Evolutionary conservation across 2,329 filamentous ascomycete species (phyloP), one percentile per base, ranked within the genome.

Genomic region (Xylariaceae sp.): DNA sequence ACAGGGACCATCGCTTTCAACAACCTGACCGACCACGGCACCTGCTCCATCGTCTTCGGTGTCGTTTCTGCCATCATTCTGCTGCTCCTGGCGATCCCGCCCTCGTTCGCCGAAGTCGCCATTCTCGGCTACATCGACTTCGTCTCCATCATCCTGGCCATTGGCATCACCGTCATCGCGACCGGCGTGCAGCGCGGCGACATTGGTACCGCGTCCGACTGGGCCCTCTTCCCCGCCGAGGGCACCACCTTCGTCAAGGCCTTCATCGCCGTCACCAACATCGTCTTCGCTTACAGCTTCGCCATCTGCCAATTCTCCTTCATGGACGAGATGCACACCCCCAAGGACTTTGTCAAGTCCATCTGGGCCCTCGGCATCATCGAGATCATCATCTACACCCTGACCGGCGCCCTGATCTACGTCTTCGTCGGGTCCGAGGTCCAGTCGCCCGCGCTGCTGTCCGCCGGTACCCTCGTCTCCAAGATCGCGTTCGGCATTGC

Each of bases 401-500:
- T 80, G 37, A 75, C 78, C 1, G 77, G 78, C 4, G 69, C 76
- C 3, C 67, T 85, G 9, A 77, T 83, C 52, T 85, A 85, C 65
- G 69, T 69, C 41, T 85, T 74, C 55, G 76, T 74, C 9, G 81
- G 81, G 12, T 61, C 63, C 9, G 62, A 64, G 1, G 79, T 85
- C 11, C 63, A 70, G 28, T 79, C 75, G 3, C 82, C 81, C 1
- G 80, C 81, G 1, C 66, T 85, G 8, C 73, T 79, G 6, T 78
- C 76, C 1, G 74, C 79, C 4, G 68, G 72, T 6, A 59, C 64
- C 0, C 51, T 74, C 0, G 57, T 83, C 16, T 71, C 73, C 13
- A 82, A 82, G 50, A 61, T 84, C 7, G 77, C 79, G 2, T 85
- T 79, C 53, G 79, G 77, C 13, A 64, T 84, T 44, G 80, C 79